Conservation (phyloP, 2,329 filamentous ascomycete species). For the Aspergillus ustus region DNA sequence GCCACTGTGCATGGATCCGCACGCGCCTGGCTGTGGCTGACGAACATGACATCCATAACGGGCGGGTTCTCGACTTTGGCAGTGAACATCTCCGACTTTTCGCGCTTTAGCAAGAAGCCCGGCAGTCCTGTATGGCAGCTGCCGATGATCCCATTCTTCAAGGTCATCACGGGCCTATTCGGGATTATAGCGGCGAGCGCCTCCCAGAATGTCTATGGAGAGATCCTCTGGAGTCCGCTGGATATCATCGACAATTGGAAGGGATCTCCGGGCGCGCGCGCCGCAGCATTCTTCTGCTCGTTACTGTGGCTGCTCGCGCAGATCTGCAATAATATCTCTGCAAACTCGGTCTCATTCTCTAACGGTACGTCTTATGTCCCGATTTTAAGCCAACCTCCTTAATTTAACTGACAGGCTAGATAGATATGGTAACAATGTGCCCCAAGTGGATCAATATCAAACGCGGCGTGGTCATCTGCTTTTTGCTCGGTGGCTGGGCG, state of each 20-base stretch:
- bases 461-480: constrained; percentile 8
- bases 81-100: constrained; percentile 8
- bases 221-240: constrained; percentile 4
- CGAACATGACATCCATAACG: constrained; percentile 4
- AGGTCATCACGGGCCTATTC: constrained; percentile 2
- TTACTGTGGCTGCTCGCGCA: not conserved
- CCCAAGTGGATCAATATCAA: constrained; percentile 10
- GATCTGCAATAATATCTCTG: constrained; percentile 11
- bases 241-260: constrained; percentile 9
- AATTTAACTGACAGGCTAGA: no score
- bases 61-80: constrained; percentile 7
- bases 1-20: constrained; percentile 2
- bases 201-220: constrained; percentile 6
- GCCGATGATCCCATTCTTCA: constrained; percentile 6
- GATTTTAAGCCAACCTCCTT: not conserved
- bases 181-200: constrained; percentile 6
- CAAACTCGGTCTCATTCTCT: constrained; percentile 5
- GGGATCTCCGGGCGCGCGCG: not conserved
- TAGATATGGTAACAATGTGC: constrained; percentile 4
- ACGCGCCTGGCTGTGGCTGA: constrained; percentile 5
- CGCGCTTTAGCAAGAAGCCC: constrained; percentile 9
- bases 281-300: constrained; percentile 8
- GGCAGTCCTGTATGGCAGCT: constrained; percentile 5
- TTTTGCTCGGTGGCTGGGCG: constrained; percentile 5
- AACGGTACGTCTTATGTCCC: not conserved